A percentile compares a stretch with the other conserved stretches of the same genome.
These are phyloP conservation scores for Firmiana major DNA, from an alignment of 345 rosid genomes.

Conservation along the genomic window DNA sequence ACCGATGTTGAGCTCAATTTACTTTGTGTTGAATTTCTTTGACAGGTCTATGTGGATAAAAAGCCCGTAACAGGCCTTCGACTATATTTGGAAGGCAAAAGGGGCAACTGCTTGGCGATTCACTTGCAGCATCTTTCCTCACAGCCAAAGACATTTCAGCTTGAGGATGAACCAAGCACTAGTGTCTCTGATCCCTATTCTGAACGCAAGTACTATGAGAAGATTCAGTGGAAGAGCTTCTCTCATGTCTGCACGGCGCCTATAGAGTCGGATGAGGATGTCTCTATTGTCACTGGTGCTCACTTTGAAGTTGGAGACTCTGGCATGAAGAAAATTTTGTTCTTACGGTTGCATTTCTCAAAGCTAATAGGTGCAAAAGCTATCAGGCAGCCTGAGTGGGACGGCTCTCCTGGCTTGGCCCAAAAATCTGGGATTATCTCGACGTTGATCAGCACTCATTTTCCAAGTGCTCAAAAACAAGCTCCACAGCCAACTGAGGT, in stretches of 20 bases:
- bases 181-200: conserved; percentile 21
- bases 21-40: conserved; percentile 8
- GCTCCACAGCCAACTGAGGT: conserved; percentile 69
- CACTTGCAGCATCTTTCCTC: conserved; percentile 74
- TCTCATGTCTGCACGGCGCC: conserved; percentile 73
- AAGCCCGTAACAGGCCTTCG: conserved; percentile 69
- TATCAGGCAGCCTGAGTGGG: conserved; percentile 77
- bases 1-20: neutral
- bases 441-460: conserved; percentile 27
- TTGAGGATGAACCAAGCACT: conserved; percentile 41
- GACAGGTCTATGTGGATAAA: conserved; percentile 63
- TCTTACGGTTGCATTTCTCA: conserved; percentile 76
- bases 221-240: conserved; percentile 66
- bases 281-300: conserved; percentile 46
- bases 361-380: conserved; percentile 52
- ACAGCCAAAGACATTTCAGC: conserved; percentile 55
- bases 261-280: conserved; percentile 55
- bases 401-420: conserved; percentile 74
- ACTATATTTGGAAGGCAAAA: conserved; percentile 68
- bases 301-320: conserved; percentile 14
- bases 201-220: conserved; percentile 54
- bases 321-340: conserved; percentile 76
- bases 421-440: conserved; percentile 89
- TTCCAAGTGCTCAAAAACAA: conserved; percentile 63
- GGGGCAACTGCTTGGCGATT: conserved; percentile 56